A percentile compares a stretch with the other conserved stretches of the same genome.
Evolutionary conservation across 179 eudicot genomes (phyloP).

Genomic region (Kewa caespitosa): DNA sequence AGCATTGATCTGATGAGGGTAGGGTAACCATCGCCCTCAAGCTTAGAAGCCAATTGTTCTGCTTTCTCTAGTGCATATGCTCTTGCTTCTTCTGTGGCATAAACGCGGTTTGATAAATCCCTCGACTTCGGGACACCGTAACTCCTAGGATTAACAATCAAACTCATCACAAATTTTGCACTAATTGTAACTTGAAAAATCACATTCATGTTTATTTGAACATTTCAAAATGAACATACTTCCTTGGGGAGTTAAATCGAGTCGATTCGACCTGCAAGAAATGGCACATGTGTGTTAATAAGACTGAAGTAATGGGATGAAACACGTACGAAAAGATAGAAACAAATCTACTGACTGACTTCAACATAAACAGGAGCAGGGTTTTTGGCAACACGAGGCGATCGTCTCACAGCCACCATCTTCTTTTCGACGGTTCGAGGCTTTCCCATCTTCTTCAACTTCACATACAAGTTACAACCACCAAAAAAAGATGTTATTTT

Average conservation of each 20-base stretch:
- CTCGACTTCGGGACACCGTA: slow-evolving; percentile 41
- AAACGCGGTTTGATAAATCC: slow-evolving; percentile 55
- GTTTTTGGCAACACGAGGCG: slow-evolving; percentile 55
- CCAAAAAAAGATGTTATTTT: no score
- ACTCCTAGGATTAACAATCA: slow-evolving; percentile 28
- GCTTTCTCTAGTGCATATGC: slow-evolving; percentile 53
- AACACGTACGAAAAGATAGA: not conserved
- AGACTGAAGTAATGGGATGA: not conserved
- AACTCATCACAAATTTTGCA: not conserved
- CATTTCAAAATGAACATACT: slow-evolving; percentile 1
- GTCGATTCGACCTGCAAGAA: slow-evolving; percentile 24
- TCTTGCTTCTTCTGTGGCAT: slow-evolving; percentile 73
- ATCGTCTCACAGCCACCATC: slow-evolving; percentile 57
- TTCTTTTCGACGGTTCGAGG: slow-evolving; percentile 48
- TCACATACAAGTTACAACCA: no score
- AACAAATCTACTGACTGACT: slow-evolving; percentile 31
- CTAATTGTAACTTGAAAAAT: not conserved
- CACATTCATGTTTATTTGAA: not conserved
- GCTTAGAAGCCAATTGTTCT: slow-evolving; percentile 41
- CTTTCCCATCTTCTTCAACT: slow-evolving; percentile 53
- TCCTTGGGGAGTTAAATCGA: slow-evolving; percentile 30
- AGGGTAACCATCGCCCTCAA: slow-evolving; percentile 50
- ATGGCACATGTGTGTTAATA: not conserved
- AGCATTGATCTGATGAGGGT: slow-evolving; percentile 76
- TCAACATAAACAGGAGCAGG: slow-evolving; percentile 66